These are phyloP conservation scores for Hymenoscyphus infarciens DNA, from an alignment of 2,329 filamentous ascomycete species.

Conservation along the genomic window DNA sequence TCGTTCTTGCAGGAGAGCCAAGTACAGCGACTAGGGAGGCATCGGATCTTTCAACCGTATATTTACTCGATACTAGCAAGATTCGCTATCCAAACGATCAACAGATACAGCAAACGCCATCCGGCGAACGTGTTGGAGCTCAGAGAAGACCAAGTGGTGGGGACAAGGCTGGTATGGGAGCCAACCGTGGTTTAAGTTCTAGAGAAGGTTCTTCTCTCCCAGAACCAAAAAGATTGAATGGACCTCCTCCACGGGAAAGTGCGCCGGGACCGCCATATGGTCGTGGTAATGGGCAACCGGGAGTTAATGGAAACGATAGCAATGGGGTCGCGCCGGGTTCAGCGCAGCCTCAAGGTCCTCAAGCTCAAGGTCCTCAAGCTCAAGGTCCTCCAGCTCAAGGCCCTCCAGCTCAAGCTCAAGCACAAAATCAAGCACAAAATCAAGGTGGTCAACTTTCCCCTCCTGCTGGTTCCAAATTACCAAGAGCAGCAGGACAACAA, in stretches of 20 bases:
- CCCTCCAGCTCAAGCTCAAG: slow-evolving; percentile 48
- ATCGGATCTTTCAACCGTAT: slow-evolving; percentile 82
- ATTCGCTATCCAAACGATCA: slow-evolving; percentile 90
- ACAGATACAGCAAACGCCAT: slow-evolving; percentile 37
- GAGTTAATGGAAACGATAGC: slow-evolving; percentile 38
- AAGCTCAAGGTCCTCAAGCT: slow-evolving; percentile 51
- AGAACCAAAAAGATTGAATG: slow-evolving; percentile 48
- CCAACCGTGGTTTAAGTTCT: slow-evolving; percentile 29
- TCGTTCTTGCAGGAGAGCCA: slow-evolving; percentile 90
- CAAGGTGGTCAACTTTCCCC: slow-evolving; percentile 35
- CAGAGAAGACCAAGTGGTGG: slow-evolving; percentile 43
- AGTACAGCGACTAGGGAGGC: slow-evolving; percentile 79
- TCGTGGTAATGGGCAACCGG: slow-evolving; percentile 33
- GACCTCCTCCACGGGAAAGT: slow-evolving; percentile 40
- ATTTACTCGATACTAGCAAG: slow-evolving; percentile 90
- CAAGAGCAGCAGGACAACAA: slow-evolving; percentile 57
- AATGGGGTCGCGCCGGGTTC: slow-evolving; percentile 34
- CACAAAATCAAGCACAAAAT: background rate
- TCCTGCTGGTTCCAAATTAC: slow-evolving; percentile 49
- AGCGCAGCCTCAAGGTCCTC: slow-evolving; percentile 43
- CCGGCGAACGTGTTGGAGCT: slow-evolving; percentile 39
- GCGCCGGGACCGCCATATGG: slow-evolving; percentile 35
- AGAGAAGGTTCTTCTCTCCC: slow-evolving; percentile 29
- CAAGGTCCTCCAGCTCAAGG: too few species aligned
- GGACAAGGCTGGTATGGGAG: slow-evolving; percentile 30